A percentile compares a stretch with the other conserved stretches of the same genome.
Conservation (phyloP, 2,329 filamentous ascomycete species). For the Escovopsis weberi region DNA sequence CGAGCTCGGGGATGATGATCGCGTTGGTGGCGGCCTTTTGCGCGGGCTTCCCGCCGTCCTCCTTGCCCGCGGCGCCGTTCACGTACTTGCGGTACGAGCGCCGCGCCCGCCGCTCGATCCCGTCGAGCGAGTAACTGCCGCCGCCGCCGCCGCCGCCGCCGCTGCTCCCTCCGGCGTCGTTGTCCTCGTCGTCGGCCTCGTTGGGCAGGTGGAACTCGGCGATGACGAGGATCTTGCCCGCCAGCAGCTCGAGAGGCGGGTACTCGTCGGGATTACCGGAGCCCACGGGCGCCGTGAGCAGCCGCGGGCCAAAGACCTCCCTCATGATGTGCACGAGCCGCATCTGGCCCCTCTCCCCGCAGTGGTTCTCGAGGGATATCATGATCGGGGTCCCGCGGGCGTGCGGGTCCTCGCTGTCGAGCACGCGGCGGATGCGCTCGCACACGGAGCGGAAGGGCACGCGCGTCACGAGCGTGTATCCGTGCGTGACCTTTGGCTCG, state of each 20-base stretch:
- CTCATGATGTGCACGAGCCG: slow-evolving; percentile 51
- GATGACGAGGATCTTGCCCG: slow-evolving; percentile 49
- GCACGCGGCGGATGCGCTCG: slow-evolving; percentile 47
- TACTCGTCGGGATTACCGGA: slow-evolving; percentile 30
- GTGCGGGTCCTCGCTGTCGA: slow-evolving; percentile 40
- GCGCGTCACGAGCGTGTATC: slow-evolving; percentile 52
- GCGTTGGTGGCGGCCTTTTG: slow-evolving; percentile 21
- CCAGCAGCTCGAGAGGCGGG: slow-evolving; percentile 42
- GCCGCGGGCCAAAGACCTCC: slow-evolving; percentile 45
- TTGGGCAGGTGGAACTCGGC: slow-evolving; percentile 50
- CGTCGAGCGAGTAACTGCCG: too few species aligned
- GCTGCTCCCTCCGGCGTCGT: slow-evolving; percentile 23
- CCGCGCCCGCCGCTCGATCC: too few species aligned
- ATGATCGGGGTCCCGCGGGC: slow-evolving; percentile 41
- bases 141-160: slow-evolving; percentile 12
- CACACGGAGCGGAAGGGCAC: slow-evolving; percentile 51
- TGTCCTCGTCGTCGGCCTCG: slow-evolving; percentile 28
- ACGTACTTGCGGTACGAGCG: too few species aligned
- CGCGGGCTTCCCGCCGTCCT: slow-evolving; percentile 30
- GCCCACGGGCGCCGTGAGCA: slow-evolving; percentile 43
- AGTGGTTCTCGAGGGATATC: slow-evolving; percentile 56
- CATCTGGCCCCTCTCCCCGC: slow-evolving; percentile 40
- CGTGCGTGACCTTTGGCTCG: slow-evolving; percentile 58
- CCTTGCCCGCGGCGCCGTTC: slow-evolving; percentile 36
- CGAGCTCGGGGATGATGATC: slow-evolving; percentile 49